phyloP scores from a whole-genome alignment of 495 filamentous ascomycete genomes.

The Aspergillus bertholletiae region DNA sequence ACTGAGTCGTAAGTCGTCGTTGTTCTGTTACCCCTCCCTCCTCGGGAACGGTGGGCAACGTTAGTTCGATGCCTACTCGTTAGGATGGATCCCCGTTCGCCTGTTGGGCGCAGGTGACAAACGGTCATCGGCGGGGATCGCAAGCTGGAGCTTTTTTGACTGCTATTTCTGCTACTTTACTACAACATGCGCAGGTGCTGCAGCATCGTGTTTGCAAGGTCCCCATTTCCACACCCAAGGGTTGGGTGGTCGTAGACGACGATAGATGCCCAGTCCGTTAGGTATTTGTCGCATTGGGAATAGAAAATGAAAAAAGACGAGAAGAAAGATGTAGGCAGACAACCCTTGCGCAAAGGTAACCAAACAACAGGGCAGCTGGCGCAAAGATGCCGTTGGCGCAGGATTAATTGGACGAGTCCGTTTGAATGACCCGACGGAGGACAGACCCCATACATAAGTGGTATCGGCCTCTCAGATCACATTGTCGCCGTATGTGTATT shows the following conservation, averaged over 20 bases:
- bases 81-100: slow-evolving; percentile 9
- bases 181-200: background rate
- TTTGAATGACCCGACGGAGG: slow-evolving; percentile 3
- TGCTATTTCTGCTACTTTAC: background rate
- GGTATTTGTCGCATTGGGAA: background rate
- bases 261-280: background rate
- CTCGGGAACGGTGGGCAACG: slow-evolving; percentile 16
- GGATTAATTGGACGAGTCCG: background rate
- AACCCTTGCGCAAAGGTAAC: background rate
- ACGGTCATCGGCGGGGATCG: background rate
- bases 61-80: slow-evolving; percentile 10
- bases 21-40: slow-evolving; percentile 25
- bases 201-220: background rate
- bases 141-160: background rate
- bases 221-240: background rate
- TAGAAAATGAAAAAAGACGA: background rate
- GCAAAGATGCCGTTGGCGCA: slow-evolving; percentile 19
- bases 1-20: slow-evolving; percentile 7
- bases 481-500: background rate
- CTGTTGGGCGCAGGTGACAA: slow-evolving; percentile 10
- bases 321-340: background rate
- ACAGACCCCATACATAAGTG: slow-evolving; percentile 3
- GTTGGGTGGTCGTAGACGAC: background rate
- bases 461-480: background rate
- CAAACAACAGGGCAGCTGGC: slow-evolving; percentile 12